Conservation (phyloP, 352 stramenopile genomes). For the Phytophthora pistaciae region DNA sequence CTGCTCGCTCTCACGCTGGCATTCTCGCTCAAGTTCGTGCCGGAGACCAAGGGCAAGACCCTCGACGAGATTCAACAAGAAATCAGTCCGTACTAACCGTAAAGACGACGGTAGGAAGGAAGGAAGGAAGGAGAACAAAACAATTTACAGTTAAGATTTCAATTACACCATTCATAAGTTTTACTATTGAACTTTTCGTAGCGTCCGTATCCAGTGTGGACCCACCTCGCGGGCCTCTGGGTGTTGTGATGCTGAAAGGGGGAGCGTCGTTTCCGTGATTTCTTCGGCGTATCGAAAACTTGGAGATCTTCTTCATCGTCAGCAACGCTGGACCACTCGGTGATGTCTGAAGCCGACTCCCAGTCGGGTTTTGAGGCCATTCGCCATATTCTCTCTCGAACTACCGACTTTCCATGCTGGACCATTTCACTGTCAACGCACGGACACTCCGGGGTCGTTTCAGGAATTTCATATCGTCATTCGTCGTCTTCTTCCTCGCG, state of each 20-base stretch:
- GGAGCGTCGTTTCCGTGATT: neutral
- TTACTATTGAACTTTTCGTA: neutral
- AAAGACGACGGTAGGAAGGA: slow-evolving; percentile 5
- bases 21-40: slow-evolving; percentile 87
- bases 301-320: slow-evolving; percentile 15
- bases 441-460: slow-evolving; percentile 2
- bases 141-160: slow-evolving; percentile 1
- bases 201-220: neutral
- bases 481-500: neutral
- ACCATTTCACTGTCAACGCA: neutral
- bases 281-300: neutral
- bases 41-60: slow-evolving; percentile 93
- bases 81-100: slow-evolving; percentile 34
- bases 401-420: neutral
- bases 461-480: neutral
- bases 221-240: neutral
- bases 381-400: neutral
- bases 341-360: slow-evolving; percentile 9
- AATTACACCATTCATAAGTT: neutral
- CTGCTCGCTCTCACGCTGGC: slow-evolving; percentile 70
- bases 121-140: neutral
- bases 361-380: neutral
- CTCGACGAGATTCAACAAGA: slow-evolving; percentile 70
- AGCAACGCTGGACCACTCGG: slow-evolving; percentile 16
- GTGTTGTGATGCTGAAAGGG: neutral